Evolutionary conservation across 768 basidiomycete species (phyloP).

Genomic region (Sarcodon aspratus): DNA sequence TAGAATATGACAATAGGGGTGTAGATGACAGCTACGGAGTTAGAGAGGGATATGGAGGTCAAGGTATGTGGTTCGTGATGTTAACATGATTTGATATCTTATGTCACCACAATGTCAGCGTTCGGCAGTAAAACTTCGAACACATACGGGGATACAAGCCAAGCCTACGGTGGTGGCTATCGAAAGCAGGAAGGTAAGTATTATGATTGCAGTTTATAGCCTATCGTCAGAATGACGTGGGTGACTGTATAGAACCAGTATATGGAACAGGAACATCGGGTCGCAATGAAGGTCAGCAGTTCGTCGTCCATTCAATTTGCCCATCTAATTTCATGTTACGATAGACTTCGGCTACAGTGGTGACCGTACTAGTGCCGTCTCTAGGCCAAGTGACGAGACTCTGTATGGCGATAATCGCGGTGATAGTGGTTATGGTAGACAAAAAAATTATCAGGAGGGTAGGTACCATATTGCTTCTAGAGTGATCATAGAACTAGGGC

Average conservation of each 20-base stretch:
- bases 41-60: neutral
- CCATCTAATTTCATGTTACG: constrained; percentile 12
- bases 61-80: neutral
- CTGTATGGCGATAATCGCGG: no score
- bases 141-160: neutral
- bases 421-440: no score
- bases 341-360: constrained; percentile 30
- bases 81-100: neutral
- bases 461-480: no score
- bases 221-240: neutral
- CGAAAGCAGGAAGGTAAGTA: neutral
- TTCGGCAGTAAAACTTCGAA: no score
- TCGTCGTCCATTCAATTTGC: neutral
- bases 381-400: no score
- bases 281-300: neutral
- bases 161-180: neutral
- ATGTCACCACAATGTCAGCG: neutral
- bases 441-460: no score
- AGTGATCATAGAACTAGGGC: no score
- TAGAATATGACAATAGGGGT: neutral
- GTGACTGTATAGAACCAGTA: constrained; percentile 1
- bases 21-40: neutral
- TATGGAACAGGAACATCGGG: constrained; percentile 3
- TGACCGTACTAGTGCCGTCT: constrained; percentile 6
- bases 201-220: neutral